Evolutionary conservation across 352 stramenopile genomes (phyloP).

Genomic region (Globisporangium spiculum): DNA sequence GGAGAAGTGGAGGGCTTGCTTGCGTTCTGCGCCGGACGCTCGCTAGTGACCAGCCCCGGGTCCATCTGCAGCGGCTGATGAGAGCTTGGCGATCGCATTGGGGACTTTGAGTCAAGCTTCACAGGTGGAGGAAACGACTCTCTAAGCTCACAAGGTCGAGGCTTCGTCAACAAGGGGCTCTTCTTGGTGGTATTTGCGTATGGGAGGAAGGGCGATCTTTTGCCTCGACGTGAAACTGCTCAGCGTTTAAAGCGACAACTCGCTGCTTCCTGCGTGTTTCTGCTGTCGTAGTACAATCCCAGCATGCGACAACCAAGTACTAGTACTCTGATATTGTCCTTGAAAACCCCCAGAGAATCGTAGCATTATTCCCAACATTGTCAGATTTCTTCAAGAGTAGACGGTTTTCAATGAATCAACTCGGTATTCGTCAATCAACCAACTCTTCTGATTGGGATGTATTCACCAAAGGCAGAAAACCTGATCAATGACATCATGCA

Average conservation of each 20-base stretch:
- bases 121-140: not conserved
- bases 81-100: not conserved
- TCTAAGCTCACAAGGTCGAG: no score
- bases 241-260: not conserved
- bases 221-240: not conserved
- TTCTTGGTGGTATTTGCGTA: not conserved
- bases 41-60: slow-evolving; percentile 48
- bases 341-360: not conserved
- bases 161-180: no score
- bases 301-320: not conserved
- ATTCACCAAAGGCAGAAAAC: not conserved
- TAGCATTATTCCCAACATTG: not conserved
- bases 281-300: not conserved
- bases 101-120: not conserved
- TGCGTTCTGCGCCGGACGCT: slow-evolving; percentile 13
- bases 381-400: not conserved
- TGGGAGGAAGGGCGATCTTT: not conserved
- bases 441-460: not conserved
- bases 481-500: not conserved
- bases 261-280: not conserved
- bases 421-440: not conserved
- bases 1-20: not conserved
- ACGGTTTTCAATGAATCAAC: not conserved
- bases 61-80: slow-evolving; percentile 32
- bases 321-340: not conserved